phyloP scores from a whole-genome alignment of 768 basidiomycete species.

The Suillus spraguei region DNA sequence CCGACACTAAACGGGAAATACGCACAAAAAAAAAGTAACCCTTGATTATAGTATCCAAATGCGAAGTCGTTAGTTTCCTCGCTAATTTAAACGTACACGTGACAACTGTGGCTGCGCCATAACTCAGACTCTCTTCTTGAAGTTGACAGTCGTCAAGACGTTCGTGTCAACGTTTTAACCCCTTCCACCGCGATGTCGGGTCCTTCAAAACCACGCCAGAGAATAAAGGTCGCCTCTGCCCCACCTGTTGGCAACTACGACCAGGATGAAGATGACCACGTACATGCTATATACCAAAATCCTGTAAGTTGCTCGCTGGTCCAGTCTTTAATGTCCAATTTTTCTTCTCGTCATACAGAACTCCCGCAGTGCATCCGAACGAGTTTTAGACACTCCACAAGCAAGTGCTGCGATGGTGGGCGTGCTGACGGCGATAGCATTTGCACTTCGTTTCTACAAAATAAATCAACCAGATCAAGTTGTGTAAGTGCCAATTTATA shows the following conservation, averaged over 20 bases:
- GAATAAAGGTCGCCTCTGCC: conserved; percentile 22
- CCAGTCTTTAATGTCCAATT: conserved; percentile 18
- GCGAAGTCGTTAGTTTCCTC: no score
- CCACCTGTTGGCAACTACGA: conserved; percentile 30
- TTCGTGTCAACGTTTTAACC: neutral
- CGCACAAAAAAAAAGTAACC: no score
- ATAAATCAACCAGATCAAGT: conserved; percentile 94
- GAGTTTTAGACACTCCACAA: conserved; percentile 59
- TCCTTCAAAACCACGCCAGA: conserved; percentile 33
- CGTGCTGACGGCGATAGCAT: conserved; percentile 72
- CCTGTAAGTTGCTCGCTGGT: conserved; percentile 39
- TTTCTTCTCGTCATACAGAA: conserved; percentile 41
- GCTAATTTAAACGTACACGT: neutral
- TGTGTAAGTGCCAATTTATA: conserved; percentile 59
- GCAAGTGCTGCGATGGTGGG: conserved; percentile 66
- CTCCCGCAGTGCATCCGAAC: conserved; percentile 61
- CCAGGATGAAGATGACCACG: conserved; percentile 54
- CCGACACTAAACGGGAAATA: no score
- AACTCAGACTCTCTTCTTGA: neutral
- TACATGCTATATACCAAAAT: conserved; percentile 49
- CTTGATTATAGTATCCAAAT: no score
- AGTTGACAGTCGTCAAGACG: neutral
- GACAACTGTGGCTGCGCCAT: neutral
- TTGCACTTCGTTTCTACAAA: conserved; percentile 89
- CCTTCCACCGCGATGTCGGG: conserved; percentile 31